phyloP scores from a whole-genome alignment of 2,329 filamentous ascomycete species.

The Fusarium neocosmosporiellum region DNA sequence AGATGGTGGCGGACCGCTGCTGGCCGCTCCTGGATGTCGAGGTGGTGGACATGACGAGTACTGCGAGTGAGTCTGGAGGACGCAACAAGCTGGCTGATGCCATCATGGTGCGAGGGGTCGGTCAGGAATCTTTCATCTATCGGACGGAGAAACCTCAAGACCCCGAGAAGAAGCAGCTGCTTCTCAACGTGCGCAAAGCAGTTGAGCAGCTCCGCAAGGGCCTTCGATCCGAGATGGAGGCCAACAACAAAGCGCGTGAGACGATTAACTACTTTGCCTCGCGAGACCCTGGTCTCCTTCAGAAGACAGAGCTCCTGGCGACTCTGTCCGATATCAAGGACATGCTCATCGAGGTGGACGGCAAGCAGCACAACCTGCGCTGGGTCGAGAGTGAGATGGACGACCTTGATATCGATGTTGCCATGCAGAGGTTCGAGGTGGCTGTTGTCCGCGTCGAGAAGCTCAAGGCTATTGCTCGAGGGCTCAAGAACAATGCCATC shows the following conservation, averaged over 20 bases:
- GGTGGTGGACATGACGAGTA: constrained; percentile 85
- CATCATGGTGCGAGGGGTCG: constrained; percentile 87
- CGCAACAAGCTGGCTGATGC: constrained; percentile 80
- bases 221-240: constrained; percentile 86
- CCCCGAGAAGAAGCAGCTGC: constrained; percentile 80
- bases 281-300: constrained; percentile 79
- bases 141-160: constrained; percentile 85
- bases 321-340: constrained; percentile 83
- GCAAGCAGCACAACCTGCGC: constrained; percentile 93
- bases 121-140: constrained; percentile 93
- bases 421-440: constrained; percentile 86
- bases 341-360: constrained; percentile 94
- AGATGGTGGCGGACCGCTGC: constrained; percentile 92
- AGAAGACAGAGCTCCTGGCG: constrained; percentile 84
- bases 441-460: constrained; percentile 88
- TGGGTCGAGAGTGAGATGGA: constrained; percentile 98
- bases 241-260: constrained; percentile 85
- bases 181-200: constrained; percentile 92
- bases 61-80: constrained; percentile 63
- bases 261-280: constrained; percentile 88
- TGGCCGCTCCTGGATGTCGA: constrained; percentile 95
- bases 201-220: constrained; percentile 91
- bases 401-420: constrained; percentile 95
- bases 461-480: constrained; percentile 80
- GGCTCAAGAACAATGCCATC: constrained; percentile 84